phyloP scores from a whole-genome alignment of 768 basidiomycete species.

The Suillus americanus region DNA sequence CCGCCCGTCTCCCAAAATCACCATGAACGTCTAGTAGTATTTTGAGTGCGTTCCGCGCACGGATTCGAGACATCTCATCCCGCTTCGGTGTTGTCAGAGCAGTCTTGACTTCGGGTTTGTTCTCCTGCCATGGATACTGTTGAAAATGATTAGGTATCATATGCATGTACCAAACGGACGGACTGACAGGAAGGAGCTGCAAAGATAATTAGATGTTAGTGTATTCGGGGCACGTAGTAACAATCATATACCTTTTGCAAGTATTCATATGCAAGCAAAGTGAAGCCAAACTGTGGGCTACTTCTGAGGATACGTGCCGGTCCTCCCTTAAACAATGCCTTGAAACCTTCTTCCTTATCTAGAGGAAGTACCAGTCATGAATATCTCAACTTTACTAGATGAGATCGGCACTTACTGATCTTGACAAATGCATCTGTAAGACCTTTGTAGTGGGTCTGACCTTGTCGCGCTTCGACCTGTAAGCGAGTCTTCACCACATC shows the following conservation, averaged over 20 bases:
- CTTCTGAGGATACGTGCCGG: slow-evolving; percentile 84
- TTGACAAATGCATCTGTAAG: slow-evolving; percentile 84
- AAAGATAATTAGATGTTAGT: slow-evolving; percentile 2
- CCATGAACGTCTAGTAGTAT: slow-evolving; percentile 87
- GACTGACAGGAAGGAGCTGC: slow-evolving; percentile 34
- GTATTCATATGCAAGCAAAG: slow-evolving; percentile 78
- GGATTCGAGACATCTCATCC: slow-evolving; percentile 83
- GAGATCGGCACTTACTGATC: slow-evolving; percentile 62
- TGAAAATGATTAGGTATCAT: slow-evolving; percentile 9
- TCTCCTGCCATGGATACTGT: slow-evolving; percentile 82
- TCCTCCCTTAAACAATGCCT: slow-evolving; percentile 90
- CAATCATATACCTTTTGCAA: slow-evolving; percentile 54
- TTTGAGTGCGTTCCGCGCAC: slow-evolving; percentile 94
- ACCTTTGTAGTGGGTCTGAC: slow-evolving; percentile 91
- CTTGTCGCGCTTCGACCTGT: slow-evolving; percentile 89
- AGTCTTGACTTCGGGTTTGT: slow-evolving; percentile 66
- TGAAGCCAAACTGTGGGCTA: slow-evolving; percentile 95
- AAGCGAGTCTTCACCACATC: slow-evolving; percentile 98
- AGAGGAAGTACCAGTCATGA: slow-evolving; percentile 15
- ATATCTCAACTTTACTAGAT: background rate
- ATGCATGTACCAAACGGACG: slow-evolving; percentile 1
- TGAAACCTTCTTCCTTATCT: slow-evolving; percentile 90
- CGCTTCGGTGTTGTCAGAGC: slow-evolving; percentile 60
- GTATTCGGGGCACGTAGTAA: background rate
- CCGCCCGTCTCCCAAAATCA: slow-evolving; percentile 73